Percentiles rank a stretch among this genome's conserved stretches.
Conservation (phyloP, 352 stramenopile species). For the Phytophthora pini region DNA sequence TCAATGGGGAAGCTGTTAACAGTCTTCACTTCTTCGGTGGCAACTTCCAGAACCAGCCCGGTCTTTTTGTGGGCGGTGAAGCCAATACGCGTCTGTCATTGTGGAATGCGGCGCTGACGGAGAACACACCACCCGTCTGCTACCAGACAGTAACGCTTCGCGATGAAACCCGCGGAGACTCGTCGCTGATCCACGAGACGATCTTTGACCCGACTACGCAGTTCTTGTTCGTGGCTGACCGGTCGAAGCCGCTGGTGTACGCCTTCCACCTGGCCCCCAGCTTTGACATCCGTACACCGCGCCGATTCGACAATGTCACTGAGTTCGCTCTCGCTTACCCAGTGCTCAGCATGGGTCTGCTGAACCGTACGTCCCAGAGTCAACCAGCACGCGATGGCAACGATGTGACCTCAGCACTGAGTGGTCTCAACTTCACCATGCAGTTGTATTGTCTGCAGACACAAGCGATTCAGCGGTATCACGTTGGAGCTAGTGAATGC, state of each 20-base stretch:
- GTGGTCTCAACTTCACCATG: conserved; percentile 67
- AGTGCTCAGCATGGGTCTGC: conserved; percentile 75
- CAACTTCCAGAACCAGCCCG: conserved; percentile 49
- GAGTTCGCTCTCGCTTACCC: conserved; percentile 83
- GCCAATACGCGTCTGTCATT: conserved; percentile 59
- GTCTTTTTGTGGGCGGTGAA: conserved; percentile 72
- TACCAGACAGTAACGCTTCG: conserved; percentile 71
- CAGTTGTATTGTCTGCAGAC: conserved; percentile 86
- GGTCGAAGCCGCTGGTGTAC: conserved; percentile 64
- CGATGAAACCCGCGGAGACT: conserved; percentile 36
- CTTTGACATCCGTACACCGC: conserved; percentile 40
- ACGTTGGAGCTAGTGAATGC: conserved; percentile 67
- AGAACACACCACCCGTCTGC: conserved; percentile 60
- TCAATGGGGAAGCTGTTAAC: conserved; percentile 71
- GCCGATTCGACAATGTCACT: conserved; percentile 81
- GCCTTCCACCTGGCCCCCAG: conserved; percentile 66
- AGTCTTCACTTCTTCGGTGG: conserved; percentile 75
- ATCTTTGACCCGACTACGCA: conserved; percentile 75
- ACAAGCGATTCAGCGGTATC: conserved; percentile 86
- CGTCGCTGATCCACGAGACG: conserved; percentile 56
- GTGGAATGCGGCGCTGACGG: conserved; percentile 57
- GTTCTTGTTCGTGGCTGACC: conserved; percentile 84
- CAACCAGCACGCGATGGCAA: conserved; percentile 45
- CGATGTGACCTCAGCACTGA: conserved; percentile 29
- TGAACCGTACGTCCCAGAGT: conserved; percentile 51